Percentiles rank a stretch among this genome's conserved stretches.
Conservation (phyloP, 2,329 filamentous ascomycete species). For the Dactylellina leptospora region DNA sequence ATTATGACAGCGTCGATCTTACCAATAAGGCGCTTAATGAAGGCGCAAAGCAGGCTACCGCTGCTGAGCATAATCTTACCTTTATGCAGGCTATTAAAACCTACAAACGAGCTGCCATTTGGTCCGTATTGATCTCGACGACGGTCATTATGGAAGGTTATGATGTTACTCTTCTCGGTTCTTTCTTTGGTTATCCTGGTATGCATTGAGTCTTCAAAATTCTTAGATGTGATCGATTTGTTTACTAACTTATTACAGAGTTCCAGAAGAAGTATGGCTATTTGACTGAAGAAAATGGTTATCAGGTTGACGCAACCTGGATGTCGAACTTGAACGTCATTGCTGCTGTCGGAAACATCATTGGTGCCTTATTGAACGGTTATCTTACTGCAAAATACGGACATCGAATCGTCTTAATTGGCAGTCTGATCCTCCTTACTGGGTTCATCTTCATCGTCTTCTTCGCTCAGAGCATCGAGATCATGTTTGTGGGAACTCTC, state of each 20-base stretch:
- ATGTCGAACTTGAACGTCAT: slow-evolving; percentile 57
- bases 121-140: slow-evolving; percentile 84
- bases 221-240: too few relatives aligned
- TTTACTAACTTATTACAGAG: slow-evolving; percentile 26
- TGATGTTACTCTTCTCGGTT: slow-evolving; percentile 81
- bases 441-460: slow-evolving; percentile 66
- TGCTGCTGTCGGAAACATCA: slow-evolving; percentile 63
- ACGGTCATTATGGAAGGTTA: slow-evolving; percentile 93
- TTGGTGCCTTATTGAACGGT: slow-evolving; percentile 66
- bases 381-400: slow-evolving; percentile 65
- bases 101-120: slow-evolving; percentile 85
- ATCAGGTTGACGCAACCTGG: slow-evolving; percentile 42
- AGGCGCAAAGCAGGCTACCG: slow-evolving; percentile 60
- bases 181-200: slow-evolving; percentile 62
- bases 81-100: slow-evolving; percentile 78
- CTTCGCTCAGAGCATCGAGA: slow-evolving; percentile 64
- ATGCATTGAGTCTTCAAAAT: slow-evolving; percentile 1
- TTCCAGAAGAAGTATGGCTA: slow-evolving; percentile 52
- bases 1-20: slow-evolving; percentile 49
- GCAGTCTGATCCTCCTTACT: slow-evolving; percentile 63
- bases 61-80: slow-evolving; percentile 72
- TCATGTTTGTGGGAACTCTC: slow-evolving; percentile 65
- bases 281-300: slow-evolving; percentile 43
- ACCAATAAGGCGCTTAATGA: slow-evolving; percentile 53
- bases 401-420: slow-evolving; percentile 65